A percentile compares a stretch with the other conserved stretches of the same genome.
These are phyloP conservation scores for Stylonectria norvegica DNA, from an alignment of 2,329 filamentous ascomycete species.

Conservation along the genomic window DNA sequence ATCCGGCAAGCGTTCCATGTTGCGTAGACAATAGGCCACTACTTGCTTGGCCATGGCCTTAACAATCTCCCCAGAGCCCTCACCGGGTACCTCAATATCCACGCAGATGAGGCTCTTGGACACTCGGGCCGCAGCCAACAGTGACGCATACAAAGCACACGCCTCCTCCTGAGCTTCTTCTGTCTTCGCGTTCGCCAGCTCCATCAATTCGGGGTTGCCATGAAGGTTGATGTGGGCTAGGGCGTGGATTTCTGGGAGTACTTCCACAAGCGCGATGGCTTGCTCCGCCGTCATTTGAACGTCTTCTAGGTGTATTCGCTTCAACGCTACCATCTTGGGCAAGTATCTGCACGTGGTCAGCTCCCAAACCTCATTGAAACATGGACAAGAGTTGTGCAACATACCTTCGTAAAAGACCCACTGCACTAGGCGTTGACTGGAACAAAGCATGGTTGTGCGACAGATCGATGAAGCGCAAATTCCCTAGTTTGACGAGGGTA, in stretches of 20 bases:
- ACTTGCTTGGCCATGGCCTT: constrained; percentile 90
- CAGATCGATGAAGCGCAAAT: constrained; percentile 85
- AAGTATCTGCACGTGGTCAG: constrained; percentile 55
- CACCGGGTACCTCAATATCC: constrained; percentile 82
- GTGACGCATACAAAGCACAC: constrained; percentile 85
- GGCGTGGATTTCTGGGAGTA: constrained; percentile 76
- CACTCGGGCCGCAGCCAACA: constrained; percentile 82
- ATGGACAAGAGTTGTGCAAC: constrained; percentile 20
- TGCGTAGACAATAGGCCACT: constrained; percentile 89
- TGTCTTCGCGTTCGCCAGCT: constrained; percentile 70
- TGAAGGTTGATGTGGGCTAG: constrained; percentile 85
- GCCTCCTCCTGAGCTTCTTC: constrained; percentile 87
- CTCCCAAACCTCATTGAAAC: not conserved
- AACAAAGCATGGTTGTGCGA: constrained; percentile 87
- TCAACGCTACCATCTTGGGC: constrained; percentile 72
- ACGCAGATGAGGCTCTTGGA: constrained; percentile 82
- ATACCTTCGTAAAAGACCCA: constrained; percentile 71
- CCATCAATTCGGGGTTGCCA: constrained; percentile 71
- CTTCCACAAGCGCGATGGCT: constrained; percentile 84
- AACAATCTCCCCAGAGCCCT: constrained; percentile 82
- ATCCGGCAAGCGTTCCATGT: constrained; percentile 77
- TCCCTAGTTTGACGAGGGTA: constrained; percentile 62
- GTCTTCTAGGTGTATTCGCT: constrained; percentile 81
- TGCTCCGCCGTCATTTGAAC: constrained; percentile 82
- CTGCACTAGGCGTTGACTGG: constrained; percentile 66